Conservation (phyloP, 495 filamentous ascomycete species). For the Tuber magnatum region DNA sequence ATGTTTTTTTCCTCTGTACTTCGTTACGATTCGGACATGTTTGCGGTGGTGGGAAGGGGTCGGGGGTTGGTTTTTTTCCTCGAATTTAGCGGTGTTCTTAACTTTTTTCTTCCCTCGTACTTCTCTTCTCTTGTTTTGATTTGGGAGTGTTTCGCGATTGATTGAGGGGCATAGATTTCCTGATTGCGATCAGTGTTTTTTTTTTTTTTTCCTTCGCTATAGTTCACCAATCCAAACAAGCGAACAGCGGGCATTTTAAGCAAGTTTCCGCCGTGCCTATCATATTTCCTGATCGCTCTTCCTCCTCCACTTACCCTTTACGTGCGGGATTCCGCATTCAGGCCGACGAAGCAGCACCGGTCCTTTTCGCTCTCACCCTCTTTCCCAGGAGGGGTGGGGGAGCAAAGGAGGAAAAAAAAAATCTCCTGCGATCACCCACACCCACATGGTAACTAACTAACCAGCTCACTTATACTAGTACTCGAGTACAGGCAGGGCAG, state of each 20-base stretch:
- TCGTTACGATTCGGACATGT: conserved; percentile 12
- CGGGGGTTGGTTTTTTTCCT: conserved; percentile 23
- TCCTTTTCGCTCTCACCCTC: neutral
- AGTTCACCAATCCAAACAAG: neutral
- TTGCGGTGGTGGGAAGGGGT: conserved; percentile 15
- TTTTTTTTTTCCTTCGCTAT: neutral
- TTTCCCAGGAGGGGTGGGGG: neutral
- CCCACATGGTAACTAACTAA: neutral
- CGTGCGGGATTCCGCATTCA: neutral
- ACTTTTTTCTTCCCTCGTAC: conserved; percentile 6
- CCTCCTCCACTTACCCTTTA: neutral
- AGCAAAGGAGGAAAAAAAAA: neutral
- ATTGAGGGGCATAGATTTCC: conserved; percentile 3
- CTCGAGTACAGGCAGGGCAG: neutral
- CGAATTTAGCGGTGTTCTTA: conserved; percentile 36
- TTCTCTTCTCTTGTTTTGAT: neutral
- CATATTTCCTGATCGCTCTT: neutral
- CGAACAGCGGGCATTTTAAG: neutral
- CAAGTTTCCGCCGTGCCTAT: neutral
- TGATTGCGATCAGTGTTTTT: neutral
- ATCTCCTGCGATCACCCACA: neutral
- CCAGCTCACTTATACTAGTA: no score
- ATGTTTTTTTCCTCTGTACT: conserved; percentile 26
- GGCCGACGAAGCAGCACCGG: neutral
- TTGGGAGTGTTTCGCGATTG: neutral